Conservation (phyloP, 2,329 filamentous ascomycete species). For the Raffaelea ambrosiae region DNA sequence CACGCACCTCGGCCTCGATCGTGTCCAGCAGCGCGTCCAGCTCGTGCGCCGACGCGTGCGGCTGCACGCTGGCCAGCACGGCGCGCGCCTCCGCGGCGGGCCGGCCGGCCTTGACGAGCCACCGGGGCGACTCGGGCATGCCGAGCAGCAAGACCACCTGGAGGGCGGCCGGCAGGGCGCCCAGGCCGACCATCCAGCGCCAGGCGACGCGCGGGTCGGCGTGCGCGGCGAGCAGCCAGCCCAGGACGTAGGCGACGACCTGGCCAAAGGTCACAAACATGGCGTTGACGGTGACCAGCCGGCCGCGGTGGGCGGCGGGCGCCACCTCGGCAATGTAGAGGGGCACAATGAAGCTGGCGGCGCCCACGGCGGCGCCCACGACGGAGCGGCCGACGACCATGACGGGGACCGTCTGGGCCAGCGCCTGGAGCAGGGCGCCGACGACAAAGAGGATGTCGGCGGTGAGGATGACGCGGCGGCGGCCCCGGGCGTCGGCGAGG, state of each 20-base stretch:
- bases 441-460: conserved; percentile 60
- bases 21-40: conserved; percentile 45
- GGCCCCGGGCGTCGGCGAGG: conserved; percentile 54
- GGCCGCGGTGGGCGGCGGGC: conserved; percentile 65
- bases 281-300: conserved; percentile 72
- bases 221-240: conserved; percentile 62
- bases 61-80: conserved; percentile 57
- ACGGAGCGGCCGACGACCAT: conserved; percentile 64
- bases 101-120: conserved; percentile 65
- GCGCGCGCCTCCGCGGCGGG: conserved; percentile 47
- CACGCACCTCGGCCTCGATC: conserved; percentile 67
- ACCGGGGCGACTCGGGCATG: conserved; percentile 85
- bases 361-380: conserved; percentile 65
- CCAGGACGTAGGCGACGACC: conserved; percentile 77
- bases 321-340: conserved; percentile 84
- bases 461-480: conserved; percentile 53
- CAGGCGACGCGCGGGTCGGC: conserved; percentile 53
- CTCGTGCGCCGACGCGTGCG: conserved; percentile 18
- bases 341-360: conserved; percentile 74
- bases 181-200: conserved; percentile 88
- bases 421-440: conserved; percentile 59
- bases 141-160: conserved; percentile 61
- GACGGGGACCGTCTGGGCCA: conserved; percentile 42
- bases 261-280: conserved; percentile 84
- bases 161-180: conserved; percentile 64